phyloP scores from a whole-genome alignment of 2,329 filamentous ascomycete species.

The Cryphonectria parasitica region DNA sequence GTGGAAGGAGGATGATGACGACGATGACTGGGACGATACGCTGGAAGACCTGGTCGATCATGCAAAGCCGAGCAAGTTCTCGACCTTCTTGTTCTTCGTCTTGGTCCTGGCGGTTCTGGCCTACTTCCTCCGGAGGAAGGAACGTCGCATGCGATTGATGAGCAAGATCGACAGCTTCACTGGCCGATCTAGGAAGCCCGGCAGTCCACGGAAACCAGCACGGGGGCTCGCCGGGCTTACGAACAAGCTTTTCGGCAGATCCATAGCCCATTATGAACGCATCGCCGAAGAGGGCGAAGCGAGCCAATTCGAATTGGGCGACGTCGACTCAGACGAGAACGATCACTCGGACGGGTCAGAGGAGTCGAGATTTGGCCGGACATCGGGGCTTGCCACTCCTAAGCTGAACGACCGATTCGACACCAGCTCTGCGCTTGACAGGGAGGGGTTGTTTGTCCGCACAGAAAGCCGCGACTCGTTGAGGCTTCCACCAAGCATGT shows the following conservation, averaged over 20 bases:
- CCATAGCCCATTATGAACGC: conserved; percentile 71
- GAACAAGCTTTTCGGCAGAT: conserved; percentile 68
- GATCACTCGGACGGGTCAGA: conserved; percentile 67
- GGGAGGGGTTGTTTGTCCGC: conserved; percentile 75
- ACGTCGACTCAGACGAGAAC: conserved; percentile 66
- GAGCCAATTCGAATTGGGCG: conserved; percentile 77
- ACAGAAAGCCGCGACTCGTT: conserved; percentile 87
- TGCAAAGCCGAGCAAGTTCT: conserved; percentile 69
- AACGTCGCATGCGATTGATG: conserved; percentile 68
- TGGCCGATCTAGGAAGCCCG: conserved; percentile 46
- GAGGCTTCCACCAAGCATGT: conserved; percentile 52
- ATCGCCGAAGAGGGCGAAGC: conserved; percentile 81
- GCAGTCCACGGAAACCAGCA: conserved; percentile 50
- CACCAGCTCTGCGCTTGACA: conserved; percentile 55
- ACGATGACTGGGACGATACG: conserved; percentile 56
- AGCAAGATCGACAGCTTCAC: conserved; percentile 53
- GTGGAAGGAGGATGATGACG: conserved; percentile 48
- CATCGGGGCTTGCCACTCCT: conserved; percentile 71
- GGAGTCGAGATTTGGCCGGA: conserved; percentile 57
- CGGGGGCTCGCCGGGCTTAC: conserved; percentile 54
- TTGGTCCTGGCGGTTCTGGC: conserved; percentile 69
- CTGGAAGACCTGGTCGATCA: conserved; percentile 66
- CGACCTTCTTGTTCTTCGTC: conserved; percentile 77
- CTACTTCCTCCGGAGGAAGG: conserved; percentile 79
- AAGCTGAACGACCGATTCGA: conserved; percentile 61